Evolutionary conservation across 345 rosid genomes (phyloP).

Genomic region (Passiflora organensis): DNA sequence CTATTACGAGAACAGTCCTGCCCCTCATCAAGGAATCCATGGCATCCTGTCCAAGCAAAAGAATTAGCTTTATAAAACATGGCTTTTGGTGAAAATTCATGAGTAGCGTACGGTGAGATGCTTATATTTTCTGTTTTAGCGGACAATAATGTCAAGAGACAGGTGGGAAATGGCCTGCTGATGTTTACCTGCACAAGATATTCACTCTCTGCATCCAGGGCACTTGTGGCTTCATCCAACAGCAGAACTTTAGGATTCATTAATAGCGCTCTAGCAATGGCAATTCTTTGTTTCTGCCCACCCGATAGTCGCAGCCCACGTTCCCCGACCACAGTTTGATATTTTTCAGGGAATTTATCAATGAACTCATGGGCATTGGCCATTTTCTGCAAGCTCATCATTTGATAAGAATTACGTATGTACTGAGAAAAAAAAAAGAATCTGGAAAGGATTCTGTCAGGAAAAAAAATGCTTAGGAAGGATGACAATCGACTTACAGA

Average conservation of each 20-base stretch:
- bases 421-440: background rate
- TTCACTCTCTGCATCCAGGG: slow-evolving; percentile 92
- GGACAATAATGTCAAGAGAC: background rate
- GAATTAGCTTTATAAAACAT: background rate
- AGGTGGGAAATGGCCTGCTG: background rate
- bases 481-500: slow-evolving; percentile 44
- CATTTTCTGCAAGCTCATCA: slow-evolving; percentile 63
- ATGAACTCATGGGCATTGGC: slow-evolving; percentile 92
- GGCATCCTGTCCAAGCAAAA: slow-evolving; percentile 53
- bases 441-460: background rate
- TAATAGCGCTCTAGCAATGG: slow-evolving; percentile 83
- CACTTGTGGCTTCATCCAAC: slow-evolving; percentile 95
- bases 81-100: background rate
- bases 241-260: slow-evolving; percentile 83
- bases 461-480: background rate
- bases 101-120: background rate
- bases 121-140: background rate
- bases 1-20: slow-evolving; percentile 92
- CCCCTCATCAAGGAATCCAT: slow-evolving; percentile 94
- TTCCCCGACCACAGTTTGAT: slow-evolving; percentile 73
- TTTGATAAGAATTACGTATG: background rate
- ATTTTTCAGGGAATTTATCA: slow-evolving; percentile 71
- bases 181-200: slow-evolving; percentile 88
- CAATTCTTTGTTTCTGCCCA: slow-evolving; percentile 90
- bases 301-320: slow-evolving; percentile 92